Evolutionary conservation across 805 yeast species (phyloP).

Genomic region (Kazachstania africana): DNA sequence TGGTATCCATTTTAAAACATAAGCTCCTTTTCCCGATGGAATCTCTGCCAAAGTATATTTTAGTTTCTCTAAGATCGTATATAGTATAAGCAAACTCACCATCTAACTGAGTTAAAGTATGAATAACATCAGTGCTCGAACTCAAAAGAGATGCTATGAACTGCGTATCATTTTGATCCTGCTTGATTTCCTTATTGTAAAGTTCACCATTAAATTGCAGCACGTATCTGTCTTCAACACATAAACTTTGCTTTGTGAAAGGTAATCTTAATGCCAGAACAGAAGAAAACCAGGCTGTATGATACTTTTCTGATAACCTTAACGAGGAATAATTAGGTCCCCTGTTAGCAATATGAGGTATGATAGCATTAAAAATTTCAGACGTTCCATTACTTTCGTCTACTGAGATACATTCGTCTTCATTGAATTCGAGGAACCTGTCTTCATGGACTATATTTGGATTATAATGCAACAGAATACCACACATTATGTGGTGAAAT

Average conservation of each 20-base stretch:
- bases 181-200: constrained; percentile 46
- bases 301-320: constrained; percentile 5
- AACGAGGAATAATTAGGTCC: constrained; percentile 51
- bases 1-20: constrained; percentile 28
- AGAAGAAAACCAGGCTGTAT: constrained; percentile 43
- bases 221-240: constrained; percentile 24
- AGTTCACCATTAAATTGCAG: constrained; percentile 89
- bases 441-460: constrained; percentile 4
- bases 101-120: constrained; percentile 34
- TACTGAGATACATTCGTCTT: constrained; percentile 1
- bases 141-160: constrained; percentile 34
- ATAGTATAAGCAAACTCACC: constrained; percentile 77
- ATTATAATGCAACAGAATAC: constrained; percentile 34
- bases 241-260: constrained; percentile 61
- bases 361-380: constrained; percentile 25
- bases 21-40: constrained; percentile 71
- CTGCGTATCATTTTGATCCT: constrained; percentile 46
- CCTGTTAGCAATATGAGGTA: constrained; percentile 39
- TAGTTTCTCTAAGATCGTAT: constrained; percentile 31
- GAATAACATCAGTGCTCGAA: constrained; percentile 27
- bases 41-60: constrained; percentile 75
- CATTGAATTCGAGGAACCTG: constrained; percentile 11
- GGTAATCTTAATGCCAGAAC: constrained; percentile 76
- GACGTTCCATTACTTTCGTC: constrained; percentile 2
- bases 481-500: too few species aligned